Base-by-base conservation (phyloP, 164 flowering plant genomes). In the Hamamelis virginiana region DNA sequence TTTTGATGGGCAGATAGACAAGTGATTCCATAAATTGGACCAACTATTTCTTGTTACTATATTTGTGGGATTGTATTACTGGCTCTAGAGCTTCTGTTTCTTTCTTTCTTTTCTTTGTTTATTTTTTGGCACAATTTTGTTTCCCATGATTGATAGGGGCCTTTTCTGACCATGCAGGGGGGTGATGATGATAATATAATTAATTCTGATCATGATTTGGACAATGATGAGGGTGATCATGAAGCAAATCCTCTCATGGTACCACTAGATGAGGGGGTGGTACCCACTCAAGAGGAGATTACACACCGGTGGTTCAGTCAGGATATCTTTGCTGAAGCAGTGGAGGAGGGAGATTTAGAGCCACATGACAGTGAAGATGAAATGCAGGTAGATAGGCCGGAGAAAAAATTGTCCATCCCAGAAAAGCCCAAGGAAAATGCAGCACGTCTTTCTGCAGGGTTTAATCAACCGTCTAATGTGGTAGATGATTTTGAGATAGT, bases 211-310 rank as follows among this genome's bases (percentile, higher is more conserved):
- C 70, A 79, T 70, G 97, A 95, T 69, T 91, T 93, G 12, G 99
- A 92, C 68, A 75, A 74, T 64, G 91, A 86, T 11, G 69, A 58
- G 14, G 84, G 16, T 62, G 87, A 78, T 70, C 65, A 65, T 25
- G 97, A 95, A 68, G 83, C 75, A 21, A 95, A 95, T 80, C 97
- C 99, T 64, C 94, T 95, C 1, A 66, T 95, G 88, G 86, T 90
- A 27, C 81, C 91, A 1, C 84, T 92, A 1, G 75, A 75, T n/a
- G 87, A 83, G 60, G 89, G 80, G 27, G 80, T 75, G 66, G 68
- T 26, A 44, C 89, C 84, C 11, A 85, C 90, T 16, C 83, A 83
- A 71, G 96, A 87, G 41, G 90, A 95, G 66, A 78, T 89, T 47
- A 81, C 85, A 16, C 79, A 83, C 62, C 74, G 83, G 75, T 95